These are phyloP conservation scores for Saccharomycopsis capsularis DNA, from an alignment of 805 yeast genomes.

Conservation along the genomic window DNA sequence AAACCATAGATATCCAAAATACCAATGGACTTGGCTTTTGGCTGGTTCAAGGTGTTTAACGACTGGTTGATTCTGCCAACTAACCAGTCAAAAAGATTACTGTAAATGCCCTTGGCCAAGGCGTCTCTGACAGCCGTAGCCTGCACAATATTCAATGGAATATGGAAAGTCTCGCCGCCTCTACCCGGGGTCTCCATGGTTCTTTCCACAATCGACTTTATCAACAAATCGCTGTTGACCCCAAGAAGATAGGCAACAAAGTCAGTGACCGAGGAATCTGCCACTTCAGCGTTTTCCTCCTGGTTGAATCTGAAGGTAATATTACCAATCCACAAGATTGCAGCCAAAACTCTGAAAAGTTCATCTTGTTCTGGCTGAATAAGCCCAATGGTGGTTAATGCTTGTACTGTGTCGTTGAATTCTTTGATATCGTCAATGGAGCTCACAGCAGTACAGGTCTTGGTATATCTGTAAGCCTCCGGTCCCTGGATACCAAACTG, in stretches of 20 bases:
- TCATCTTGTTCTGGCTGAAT: constrained; percentile 79
- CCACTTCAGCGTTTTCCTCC: constrained; percentile 74
- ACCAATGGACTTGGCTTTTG: constrained; percentile 68
- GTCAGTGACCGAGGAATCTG: constrained; percentile 86
- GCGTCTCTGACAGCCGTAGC: constrained; percentile 96
- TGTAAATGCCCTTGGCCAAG: constrained; percentile 88
- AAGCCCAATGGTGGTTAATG: constrained; percentile 86
- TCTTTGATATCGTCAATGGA: constrained; percentile 81
- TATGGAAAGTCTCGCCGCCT: constrained; percentile 90
- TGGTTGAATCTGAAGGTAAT: constrained; percentile 78
- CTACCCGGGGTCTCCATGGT: constrained; percentile 82
- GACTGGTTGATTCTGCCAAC: constrained; percentile 85
- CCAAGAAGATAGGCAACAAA: constrained; percentile 89
- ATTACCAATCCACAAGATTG: constrained; percentile 92
- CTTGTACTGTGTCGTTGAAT: constrained; percentile 70
- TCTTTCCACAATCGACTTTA: constrained; percentile 67
- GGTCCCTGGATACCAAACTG: constrained; percentile 88
- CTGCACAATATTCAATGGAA: constrained; percentile 85
- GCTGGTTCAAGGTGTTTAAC: constrained; percentile 45
- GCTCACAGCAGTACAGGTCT: constrained; percentile 77
- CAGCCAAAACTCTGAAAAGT: constrained; percentile 77
- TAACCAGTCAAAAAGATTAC: constrained; percentile 92
- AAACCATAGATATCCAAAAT: constrained; percentile 94
- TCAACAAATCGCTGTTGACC: constrained; percentile 61
- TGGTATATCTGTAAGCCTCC: constrained; percentile 84